These are phyloP conservation scores for Colletotrichum siamense DNA, from an alignment of 2,329 filamentous ascomycete species.

Conservation along the genomic window DNA sequence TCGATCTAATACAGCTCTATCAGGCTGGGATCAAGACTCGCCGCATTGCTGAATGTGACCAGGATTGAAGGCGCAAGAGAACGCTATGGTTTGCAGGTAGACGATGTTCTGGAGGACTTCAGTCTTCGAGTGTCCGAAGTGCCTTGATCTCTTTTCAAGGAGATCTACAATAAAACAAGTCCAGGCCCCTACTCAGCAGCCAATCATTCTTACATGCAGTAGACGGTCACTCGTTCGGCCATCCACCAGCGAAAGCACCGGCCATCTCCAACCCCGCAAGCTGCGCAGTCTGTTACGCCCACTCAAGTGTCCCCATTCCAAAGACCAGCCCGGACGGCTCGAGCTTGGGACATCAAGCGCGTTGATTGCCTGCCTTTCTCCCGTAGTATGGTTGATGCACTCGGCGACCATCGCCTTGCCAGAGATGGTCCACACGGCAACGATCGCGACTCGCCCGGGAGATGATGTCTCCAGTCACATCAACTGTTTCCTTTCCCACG, in stretches of 20 bases:
- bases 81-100: too few relatives aligned
- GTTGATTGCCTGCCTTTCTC: not conserved
- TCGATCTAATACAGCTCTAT: not conserved
- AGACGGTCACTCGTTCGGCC: constrained; percentile 23
- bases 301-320: constrained; percentile 36
- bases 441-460: not conserved
- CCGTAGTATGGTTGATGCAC: not conserved
- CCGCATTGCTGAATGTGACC: not conserved
- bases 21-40: not conserved
- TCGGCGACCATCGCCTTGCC: not conserved
- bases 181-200: not conserved
- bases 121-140: not conserved
- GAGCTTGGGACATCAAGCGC: constrained; percentile 18
- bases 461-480: not conserved
- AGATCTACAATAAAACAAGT: not conserved
- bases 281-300: constrained; percentile 18
- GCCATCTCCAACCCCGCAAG: constrained; percentile 34
- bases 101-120: too few relatives aligned
- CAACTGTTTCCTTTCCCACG: not conserved
- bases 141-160: not conserved
- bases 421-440: not conserved
- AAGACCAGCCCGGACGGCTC: constrained; percentile 23
- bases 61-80: not conserved
- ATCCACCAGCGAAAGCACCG: constrained; percentile 31
- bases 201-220: not conserved